Evolutionary conservation across 1,139 yeast species (phyloP).

Genomic region (Pichia sp.): DNA sequence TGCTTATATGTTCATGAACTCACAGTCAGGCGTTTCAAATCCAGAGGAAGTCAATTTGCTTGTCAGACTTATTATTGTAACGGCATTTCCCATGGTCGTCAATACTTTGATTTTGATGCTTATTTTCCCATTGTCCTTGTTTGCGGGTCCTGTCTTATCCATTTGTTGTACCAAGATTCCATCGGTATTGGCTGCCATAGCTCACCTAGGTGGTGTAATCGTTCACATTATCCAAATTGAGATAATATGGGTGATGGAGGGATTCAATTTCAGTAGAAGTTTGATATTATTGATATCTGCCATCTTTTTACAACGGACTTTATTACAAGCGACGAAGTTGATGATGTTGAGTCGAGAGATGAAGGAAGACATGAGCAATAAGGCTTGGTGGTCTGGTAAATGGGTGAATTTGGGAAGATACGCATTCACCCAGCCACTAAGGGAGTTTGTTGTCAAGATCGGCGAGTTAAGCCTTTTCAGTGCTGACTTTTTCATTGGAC

Average conservation of each 20-base stretch:
- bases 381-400: constrained; percentile 84
- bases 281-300: constrained; percentile 53
- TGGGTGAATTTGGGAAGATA: constrained; percentile 59
- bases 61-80: constrained; percentile 43
- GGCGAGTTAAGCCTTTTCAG: constrained; percentile 66
- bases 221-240: constrained; percentile 52
- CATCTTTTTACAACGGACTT: constrained; percentile 45
- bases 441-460: constrained; percentile 63
- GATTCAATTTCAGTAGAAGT: constrained; percentile 53
- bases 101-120: constrained; percentile 39
- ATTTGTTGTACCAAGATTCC: constrained; percentile 30
- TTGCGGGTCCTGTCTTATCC: constrained; percentile 39
- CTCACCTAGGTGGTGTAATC: constrained; percentile 46
- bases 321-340: constrained; percentile 41
- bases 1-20: constrained; percentile 63
- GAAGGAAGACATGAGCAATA: constrained; percentile 46
- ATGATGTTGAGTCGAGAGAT: constrained; percentile 54
- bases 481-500: constrained; percentile 66
- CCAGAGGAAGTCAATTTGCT: constrained; percentile 47
- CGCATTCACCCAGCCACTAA: constrained; percentile 53
- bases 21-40: constrained; percentile 55
- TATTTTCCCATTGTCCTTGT: constrained; percentile 41
- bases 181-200: constrained; percentile 38
- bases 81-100: constrained; percentile 45
- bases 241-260: constrained; percentile 53